These are phyloP conservation scores for Rhododendron molle DNA, from an alignment of 148 eudicot genomes.

Conservation along the genomic window DNA sequence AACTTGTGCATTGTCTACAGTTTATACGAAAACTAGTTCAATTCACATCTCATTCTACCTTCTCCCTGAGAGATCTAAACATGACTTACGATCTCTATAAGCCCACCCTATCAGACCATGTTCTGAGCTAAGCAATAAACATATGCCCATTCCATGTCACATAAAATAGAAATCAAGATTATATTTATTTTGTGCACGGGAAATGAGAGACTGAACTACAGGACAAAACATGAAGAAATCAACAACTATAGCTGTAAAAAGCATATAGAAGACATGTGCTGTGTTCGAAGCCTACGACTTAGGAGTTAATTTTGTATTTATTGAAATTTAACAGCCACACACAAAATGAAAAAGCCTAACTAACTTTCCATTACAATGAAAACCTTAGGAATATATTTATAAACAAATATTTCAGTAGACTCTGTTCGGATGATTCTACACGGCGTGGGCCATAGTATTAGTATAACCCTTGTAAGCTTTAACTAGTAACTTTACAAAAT, in stretches of 20 bases:
- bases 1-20: background rate
- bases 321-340: too few relatives aligned
- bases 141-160: conserved; percentile 5
- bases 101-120: background rate
- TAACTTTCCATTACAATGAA: too few relatives aligned
- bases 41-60: background rate
- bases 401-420: too few relatives aligned
- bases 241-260: background rate
- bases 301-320: background rate
- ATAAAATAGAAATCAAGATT: background rate
- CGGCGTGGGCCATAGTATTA: too few relatives aligned
- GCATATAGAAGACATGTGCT: background rate
- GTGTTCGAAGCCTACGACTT: background rate
- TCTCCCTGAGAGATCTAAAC: background rate
- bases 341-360: too few relatives aligned
- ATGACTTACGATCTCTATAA: background rate
- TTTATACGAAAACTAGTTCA: background rate
- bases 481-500: too few relatives aligned
- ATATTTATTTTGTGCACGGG: background rate
- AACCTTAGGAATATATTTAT: too few relatives aligned
- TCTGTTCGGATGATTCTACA: too few relatives aligned
- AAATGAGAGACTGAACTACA: background rate
- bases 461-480: too few relatives aligned
- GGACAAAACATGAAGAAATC: background rate
- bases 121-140: background rate